Evolutionary conservation across 140 eudicot genomes (phyloP), one percentile per base, ranked within the genome.

Genomic region (Senecio squalidus): DNA sequence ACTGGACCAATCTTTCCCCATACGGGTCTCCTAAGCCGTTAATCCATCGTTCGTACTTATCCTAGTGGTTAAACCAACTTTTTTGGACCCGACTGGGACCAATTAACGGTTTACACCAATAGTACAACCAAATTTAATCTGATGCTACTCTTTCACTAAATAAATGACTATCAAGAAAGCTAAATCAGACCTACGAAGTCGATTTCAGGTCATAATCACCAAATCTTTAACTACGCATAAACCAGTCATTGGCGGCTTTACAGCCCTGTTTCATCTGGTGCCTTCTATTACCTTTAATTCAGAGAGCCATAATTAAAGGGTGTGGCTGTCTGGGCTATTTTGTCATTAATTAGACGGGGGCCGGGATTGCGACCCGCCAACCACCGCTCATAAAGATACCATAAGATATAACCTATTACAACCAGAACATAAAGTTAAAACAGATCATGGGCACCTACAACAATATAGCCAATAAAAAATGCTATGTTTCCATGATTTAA

Each of bases 401-500:
- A 50, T 21, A 9, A 22, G 43, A 56, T 11, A 9, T 6, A 10
- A 20, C 63, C 63, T 5, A 57, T 28, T 17, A 44, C 2, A 60
- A 60, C 29, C 40, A 44, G 53, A 55, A 55, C 60, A 29, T 17
- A 17, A 33, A 9, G 27, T 25, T 29, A 29, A 25, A 33, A 49
- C n/a, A 48, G 25, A 27, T 4, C 34, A 46, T 26, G 29, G 20
- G 13, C 34, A 31, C 36, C 16, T 20, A 20, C 39, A 62, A 14
- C 31, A 10, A 8, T 25, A 0, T 21, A 27, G 33, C 64, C 73
- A 67, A 22, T 55, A 54, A 67, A 9, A 23, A 44, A 43, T 44
- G 56, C 33, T 18, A 6, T 55, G 14, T 54, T 54, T 66, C 34
- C 72, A 40, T 40, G 15, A 13, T 64, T 34, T 9, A 51, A 53